Base-by-base conservation (phyloP, 2,329 filamentous ascomycete genomes). In the Pestalotiopsis sp. region DNA sequence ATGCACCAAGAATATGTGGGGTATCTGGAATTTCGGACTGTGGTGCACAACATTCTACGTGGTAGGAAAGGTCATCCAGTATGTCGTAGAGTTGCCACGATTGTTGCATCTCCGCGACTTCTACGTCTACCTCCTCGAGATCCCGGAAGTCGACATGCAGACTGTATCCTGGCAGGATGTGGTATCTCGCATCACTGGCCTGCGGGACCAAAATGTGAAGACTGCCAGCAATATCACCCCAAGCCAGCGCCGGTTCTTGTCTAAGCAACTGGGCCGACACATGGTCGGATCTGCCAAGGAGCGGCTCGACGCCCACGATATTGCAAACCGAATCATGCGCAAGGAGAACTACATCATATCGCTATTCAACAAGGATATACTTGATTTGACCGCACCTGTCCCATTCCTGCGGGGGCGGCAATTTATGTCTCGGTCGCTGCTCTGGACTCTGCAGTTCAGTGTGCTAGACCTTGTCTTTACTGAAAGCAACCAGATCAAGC, bases 321-420 rank as follows among this genome's bases (percentile, higher is more conserved):
- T 99, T 78, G 96, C 96, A 6, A 99, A 98, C 77, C 90, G 96
- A 39, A 82, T 99, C 60, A 98, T 99, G 96, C 91, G 96, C 69
- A 92, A 93, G 76, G 95, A 98, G 71, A 99, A 99, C 76, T 99
- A 98, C 75, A 88, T 98, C 71, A 98, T 99, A 75, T 96, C 96
- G 4, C 86, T 99, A 75, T 94, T 98, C 82, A 99, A 99, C 84
- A 98, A 99, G 80, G 96, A 98, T 70, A 89, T 98, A 49, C 81
- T 99, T 57, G 91, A 99, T 77, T 84, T 98, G 60, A 94, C 93
- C 0, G 86, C 98, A 2, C 93, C 94, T 1, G 81, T 99, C 2
- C 96, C 96, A 0, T 95, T 98, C 71, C 76, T 98, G 2, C 88
- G 91, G 52, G 90, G 90, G 58, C 89, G 92, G 25, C 93, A 95